Percentiles rank a stretch among this genome's conserved stretches.
Evolutionary conservation across 2,329 filamentous ascomycete genomes (phyloP).

Genomic region (Fusarium redolens): DNA sequence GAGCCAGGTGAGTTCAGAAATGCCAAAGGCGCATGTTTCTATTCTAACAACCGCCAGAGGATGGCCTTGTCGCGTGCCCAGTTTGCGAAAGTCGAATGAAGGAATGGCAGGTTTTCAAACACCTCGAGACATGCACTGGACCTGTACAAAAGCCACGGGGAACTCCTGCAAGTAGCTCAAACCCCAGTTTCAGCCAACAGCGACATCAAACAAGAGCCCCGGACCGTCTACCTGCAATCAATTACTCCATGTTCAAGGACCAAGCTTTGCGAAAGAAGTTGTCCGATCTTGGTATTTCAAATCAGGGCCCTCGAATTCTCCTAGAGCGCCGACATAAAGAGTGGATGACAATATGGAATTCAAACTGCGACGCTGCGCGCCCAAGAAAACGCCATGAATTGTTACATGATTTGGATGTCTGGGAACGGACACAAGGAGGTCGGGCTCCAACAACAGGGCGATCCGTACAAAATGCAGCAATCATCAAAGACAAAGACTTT

Average conservation of each 20-base stretch:
- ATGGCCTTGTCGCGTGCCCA: constrained; percentile 85
- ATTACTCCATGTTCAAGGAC: constrained; percentile 90
- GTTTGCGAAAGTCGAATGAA: constrained; percentile 86
- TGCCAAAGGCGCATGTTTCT: background rate
- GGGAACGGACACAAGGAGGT: constrained; percentile 86
- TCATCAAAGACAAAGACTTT: constrained; percentile 89
- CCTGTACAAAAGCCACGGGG: constrained; percentile 42
- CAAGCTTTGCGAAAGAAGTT: constrained; percentile 82
- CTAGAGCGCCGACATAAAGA: constrained; percentile 87
- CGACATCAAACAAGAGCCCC: constrained; percentile 53
- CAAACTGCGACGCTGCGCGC: constrained; percentile 87
- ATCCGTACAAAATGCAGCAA: constrained; percentile 52
- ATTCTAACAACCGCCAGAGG: constrained; percentile 58
- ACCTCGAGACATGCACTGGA: constrained; percentile 75
- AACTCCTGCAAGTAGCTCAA: constrained; percentile 13
- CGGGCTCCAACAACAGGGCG: constrained; percentile 57
- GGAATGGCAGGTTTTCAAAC: constrained; percentile 78
- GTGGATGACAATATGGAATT: constrained; percentile 96
- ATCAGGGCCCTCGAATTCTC: constrained; percentile 72
- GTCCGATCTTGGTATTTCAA: constrained; percentile 80
- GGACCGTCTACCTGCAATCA: constrained; percentile 81
- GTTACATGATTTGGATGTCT: constrained; percentile 81
- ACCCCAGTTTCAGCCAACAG: constrained; percentile 32
- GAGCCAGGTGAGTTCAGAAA: constrained; percentile 40
- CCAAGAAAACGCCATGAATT: constrained; percentile 79